A percentile compares a stretch with the other conserved stretches of the same genome.
Evolutionary conservation across 495 filamentous ascomycete species (phyloP).

Genomic region (Trypethelium eluteriae): DNA sequence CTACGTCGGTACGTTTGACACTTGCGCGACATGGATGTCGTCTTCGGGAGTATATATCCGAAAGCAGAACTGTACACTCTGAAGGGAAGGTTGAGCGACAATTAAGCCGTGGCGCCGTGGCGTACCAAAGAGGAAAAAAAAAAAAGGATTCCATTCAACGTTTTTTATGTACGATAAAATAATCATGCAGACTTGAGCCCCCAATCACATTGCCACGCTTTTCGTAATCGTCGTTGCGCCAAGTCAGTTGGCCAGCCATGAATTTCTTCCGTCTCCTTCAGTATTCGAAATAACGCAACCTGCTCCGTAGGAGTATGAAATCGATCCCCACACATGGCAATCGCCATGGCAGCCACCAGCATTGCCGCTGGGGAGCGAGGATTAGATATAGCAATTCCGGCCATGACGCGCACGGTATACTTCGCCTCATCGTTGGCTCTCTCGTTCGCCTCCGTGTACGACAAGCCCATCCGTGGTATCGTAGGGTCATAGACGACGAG

Average conservation of each 20-base stretch:
- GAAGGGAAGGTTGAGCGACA: too few species aligned
- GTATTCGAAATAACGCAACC: constrained; percentile 15
- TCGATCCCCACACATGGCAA: constrained; percentile 34
- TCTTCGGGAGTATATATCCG: too few species aligned
- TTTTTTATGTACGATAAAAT: neutral
- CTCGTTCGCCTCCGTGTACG: constrained; percentile 14
- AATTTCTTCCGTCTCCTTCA: neutral
- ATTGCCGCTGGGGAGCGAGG: constrained; percentile 29
- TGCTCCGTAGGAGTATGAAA: constrained; percentile 30
- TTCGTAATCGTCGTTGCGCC: neutral
- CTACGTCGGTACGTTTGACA: too few species aligned
- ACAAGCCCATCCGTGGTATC: neutral
- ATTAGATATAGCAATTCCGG: constrained; percentile 33
- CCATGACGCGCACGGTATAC: constrained; percentile 19
- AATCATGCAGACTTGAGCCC: neutral
- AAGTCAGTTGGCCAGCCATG: neutral
- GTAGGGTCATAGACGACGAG: neutral
- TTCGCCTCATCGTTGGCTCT: constrained; percentile 16
- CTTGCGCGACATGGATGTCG: too few species aligned
- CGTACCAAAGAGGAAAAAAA: neutral
- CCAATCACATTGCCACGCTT: neutral
- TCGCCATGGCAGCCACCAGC: constrained; percentile 29
- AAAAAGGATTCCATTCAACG: neutral
- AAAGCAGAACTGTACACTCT: too few species aligned
- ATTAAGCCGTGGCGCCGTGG: too few species aligned